Evolutionary conservation across 495 filamentous ascomycete species (phyloP).

Genomic region (Cercophora newfieldiana): DNA sequence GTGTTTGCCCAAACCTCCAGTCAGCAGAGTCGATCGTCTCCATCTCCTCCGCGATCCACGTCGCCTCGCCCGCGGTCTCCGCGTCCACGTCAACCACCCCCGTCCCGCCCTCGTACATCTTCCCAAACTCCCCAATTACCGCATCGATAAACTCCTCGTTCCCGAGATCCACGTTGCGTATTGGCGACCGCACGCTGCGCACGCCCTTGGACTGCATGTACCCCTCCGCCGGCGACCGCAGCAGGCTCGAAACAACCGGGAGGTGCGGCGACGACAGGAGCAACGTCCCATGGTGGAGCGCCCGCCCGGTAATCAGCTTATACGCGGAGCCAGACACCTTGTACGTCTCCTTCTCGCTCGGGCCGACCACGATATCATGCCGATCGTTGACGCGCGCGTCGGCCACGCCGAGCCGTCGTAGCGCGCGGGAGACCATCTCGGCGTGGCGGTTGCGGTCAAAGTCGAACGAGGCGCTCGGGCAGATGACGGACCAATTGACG

Average conservation of each 20-base stretch:
- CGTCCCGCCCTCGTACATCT: slow-evolving; percentile 47
- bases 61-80: slow-evolving; percentile 22
- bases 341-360: slow-evolving; percentile 39
- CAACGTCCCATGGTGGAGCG: slow-evolving; percentile 91
- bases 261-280: slow-evolving; percentile 72
- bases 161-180: slow-evolving; percentile 68
- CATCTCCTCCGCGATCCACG: slow-evolving; percentile 55
- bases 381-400: slow-evolving; percentile 73
- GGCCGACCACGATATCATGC: slow-evolving; percentile 86
- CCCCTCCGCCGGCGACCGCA: slow-evolving; percentile 70
- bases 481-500: slow-evolving; percentile 90
- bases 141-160: slow-evolving; percentile 51
- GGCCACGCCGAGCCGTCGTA: slow-evolving; percentile 53
- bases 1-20: slow-evolving; percentile 84
- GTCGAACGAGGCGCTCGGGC: slow-evolving; percentile 53
- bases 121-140: slow-evolving; percentile 52
- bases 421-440: slow-evolving; percentile 81
- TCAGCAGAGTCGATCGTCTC: slow-evolving; percentile 69
- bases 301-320: slow-evolving; percentile 75
- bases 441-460: slow-evolving; percentile 89
- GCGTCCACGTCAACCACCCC: slow-evolving; percentile 47
- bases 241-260: slow-evolving; percentile 58
- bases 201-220: slow-evolving; percentile 82
- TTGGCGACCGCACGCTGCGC: slow-evolving; percentile 85
- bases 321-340: slow-evolving; percentile 94